Evolutionary conservation across 768 basidiomycete species (phyloP), one percentile per base, ranked within the genome.

Genomic region (Lactifluus subvellereus): DNA sequence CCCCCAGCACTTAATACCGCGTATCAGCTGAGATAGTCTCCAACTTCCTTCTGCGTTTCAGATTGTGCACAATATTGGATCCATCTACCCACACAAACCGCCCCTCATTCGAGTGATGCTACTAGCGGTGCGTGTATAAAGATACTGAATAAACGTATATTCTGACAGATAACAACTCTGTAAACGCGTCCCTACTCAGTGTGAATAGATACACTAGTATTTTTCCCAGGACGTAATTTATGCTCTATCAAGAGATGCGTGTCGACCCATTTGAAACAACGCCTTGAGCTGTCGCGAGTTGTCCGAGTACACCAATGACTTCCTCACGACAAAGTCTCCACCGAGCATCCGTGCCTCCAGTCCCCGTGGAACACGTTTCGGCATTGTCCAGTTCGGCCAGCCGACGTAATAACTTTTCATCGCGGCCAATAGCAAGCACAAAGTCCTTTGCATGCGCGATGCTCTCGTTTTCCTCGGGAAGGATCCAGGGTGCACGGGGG

Each of bases 381-480:
- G 84, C 79, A 32, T 86, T 54, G 80, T 80, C 86, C 62, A 92
- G 74, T 69, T 90, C 88, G 69, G 88, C 89, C 75, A 93, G 69
- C 69, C 90, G 75, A 67, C 85, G 80, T 72, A 93, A 73, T 67
- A 93, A 68, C 75, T 87, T 88, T 78, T 93, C 89, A 72, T 94
- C 91, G 54, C 82, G 80, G 57, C 88, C 85, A 42, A 90, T 71
- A 10, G 83, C 86, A 48, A 90, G 73, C 59, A 89, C 76, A 60
- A 88, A 85, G 61, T 84, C 81, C 61, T 61, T 66, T 40, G 61
- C 57, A 35, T 58, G 57, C 47, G 79, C 72, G 33, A 83, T 83
- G 43, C 73, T 75, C 22, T 73, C 72, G 38, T 68, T 70, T 43
- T 72, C 72, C 18, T 73, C 69, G 49, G 74, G 75, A 51, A 69